Evolutionary conservation across 2,329 filamentous ascomycete genomes (phyloP).

Genomic region (Fusarium duplospermum): DNA sequence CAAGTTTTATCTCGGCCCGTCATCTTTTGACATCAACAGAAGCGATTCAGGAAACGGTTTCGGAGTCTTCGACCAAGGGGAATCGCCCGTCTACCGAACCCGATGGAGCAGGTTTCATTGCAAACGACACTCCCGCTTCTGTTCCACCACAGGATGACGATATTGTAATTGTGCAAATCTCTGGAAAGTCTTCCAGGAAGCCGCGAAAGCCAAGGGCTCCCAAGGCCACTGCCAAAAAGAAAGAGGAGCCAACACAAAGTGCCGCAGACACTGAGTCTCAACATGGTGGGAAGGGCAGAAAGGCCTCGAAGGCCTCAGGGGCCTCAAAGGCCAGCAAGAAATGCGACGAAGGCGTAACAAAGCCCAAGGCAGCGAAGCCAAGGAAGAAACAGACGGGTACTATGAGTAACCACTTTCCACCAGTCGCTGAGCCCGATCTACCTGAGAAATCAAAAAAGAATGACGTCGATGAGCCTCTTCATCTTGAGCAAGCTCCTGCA

Average conservation of each 20-base stretch:
- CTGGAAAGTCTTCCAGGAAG: conserved; percentile 27
- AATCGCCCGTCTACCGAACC: background rate
- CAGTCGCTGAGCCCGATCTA: conserved; percentile 25
- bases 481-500: conserved; percentile 62
- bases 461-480: conserved; percentile 49
- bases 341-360: conserved; percentile 51
- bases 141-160: conserved; percentile 20
- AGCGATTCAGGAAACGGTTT: conserved; percentile 24
- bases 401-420: conserved; percentile 50
- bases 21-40: conserved; percentile 51
- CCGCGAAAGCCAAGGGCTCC: conserved; percentile 31
- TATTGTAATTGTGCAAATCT: conserved; percentile 40
- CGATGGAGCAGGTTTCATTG: background rate
- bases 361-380: conserved; percentile 29
- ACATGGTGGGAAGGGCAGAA: background rate
- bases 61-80: background rate
- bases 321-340: conserved; percentile 16
- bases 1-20: conserved; percentile 57
- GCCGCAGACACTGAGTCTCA: background rate
- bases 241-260: conserved; percentile 7
- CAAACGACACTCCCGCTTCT: background rate
- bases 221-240: conserved; percentile 28
- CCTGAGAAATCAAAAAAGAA: conserved; percentile 24
- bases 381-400: conserved; percentile 42
- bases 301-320: background rate